Evolutionary conservation across 2,329 filamentous ascomycete genomes (phyloP).

Genomic region (Cercospora berteroae): DNA sequence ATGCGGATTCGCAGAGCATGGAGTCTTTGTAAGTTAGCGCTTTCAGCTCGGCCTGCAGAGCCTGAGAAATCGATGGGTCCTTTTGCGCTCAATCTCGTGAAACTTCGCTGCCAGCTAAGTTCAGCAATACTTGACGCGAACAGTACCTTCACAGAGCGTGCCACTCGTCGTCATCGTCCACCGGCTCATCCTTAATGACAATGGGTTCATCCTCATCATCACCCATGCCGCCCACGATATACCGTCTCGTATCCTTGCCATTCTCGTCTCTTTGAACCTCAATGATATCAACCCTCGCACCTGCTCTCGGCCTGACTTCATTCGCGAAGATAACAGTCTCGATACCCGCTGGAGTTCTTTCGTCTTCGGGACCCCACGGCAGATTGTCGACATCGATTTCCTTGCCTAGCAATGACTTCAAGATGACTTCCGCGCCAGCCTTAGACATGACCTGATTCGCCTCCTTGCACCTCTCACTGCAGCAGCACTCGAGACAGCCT

Average conservation of each 20-base stretch:
- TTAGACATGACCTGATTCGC: constrained; percentile 93
- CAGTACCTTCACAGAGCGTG: background rate
- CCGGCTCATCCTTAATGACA: constrained; percentile 38
- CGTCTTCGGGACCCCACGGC: constrained; percentile 78
- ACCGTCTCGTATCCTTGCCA: constrained; percentile 29
- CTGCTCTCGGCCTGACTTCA: constrained; percentile 56
- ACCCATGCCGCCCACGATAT: constrained; percentile 27
- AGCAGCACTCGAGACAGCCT: constrained; percentile 89
- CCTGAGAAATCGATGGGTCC: background rate
- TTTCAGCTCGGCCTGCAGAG: background rate
- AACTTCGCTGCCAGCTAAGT: background rate
- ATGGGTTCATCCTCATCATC: constrained; percentile 28
- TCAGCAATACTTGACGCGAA: background rate
- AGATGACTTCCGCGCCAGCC: constrained; percentile 75
- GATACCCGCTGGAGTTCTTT: constrained; percentile 64
- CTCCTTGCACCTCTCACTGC: constrained; percentile 78
- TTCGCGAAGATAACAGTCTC: constrained; percentile 78
- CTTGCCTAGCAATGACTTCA: constrained; percentile 71
- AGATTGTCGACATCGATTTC: constrained; percentile 80
- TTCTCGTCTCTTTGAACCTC: constrained; percentile 40
- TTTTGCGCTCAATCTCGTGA: background rate
- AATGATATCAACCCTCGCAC: constrained; percentile 43
- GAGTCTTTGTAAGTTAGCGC: background rate
- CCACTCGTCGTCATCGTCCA: constrained; percentile 22
- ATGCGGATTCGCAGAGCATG: background rate